phyloP scores from a whole-genome alignment of 2,329 filamentous ascomycete genomes.

The Fusarium stilboides region DNA sequence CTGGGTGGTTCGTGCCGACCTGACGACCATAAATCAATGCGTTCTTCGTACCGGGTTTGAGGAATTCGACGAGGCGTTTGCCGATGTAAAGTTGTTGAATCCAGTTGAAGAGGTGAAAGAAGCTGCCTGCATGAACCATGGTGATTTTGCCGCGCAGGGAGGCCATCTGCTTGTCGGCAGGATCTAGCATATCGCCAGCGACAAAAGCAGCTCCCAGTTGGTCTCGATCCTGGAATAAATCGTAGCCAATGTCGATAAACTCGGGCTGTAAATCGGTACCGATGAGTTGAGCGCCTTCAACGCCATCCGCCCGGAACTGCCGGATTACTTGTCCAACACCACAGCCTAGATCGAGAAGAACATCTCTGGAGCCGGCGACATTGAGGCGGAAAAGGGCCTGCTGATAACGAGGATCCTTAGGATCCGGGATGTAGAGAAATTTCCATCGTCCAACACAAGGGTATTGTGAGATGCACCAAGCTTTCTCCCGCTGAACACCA shows the following conservation, averaged over 20 bases:
- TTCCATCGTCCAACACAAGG: slow-evolving; percentile 66
- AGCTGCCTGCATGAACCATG: slow-evolving; percentile 65
- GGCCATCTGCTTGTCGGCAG: slow-evolving; percentile 55
- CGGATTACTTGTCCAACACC: slow-evolving; percentile 66
- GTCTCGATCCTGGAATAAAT: slow-evolving; percentile 73
- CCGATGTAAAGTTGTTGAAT: slow-evolving; percentile 63
- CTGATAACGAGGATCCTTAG: slow-evolving; percentile 60
- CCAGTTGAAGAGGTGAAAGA: slow-evolving; percentile 67
- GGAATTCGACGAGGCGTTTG: slow-evolving; percentile 61
- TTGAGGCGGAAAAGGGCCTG: slow-evolving; percentile 60
- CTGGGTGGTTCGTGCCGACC: slow-evolving; percentile 57
- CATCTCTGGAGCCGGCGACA: slow-evolving; percentile 56
- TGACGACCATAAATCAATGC: slow-evolving; percentile 68
- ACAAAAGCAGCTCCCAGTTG: slow-evolving; percentile 65
- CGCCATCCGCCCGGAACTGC: slow-evolving; percentile 66
- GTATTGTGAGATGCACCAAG: slow-evolving; percentile 62
- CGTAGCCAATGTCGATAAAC: slow-evolving; percentile 73
- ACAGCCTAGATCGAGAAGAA: slow-evolving; percentile 66
- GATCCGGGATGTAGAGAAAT: slow-evolving; percentile 62
- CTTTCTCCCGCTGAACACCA: slow-evolving; percentile 59
- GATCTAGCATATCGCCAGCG: slow-evolving; percentile 65
- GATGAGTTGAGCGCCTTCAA: slow-evolving; percentile 63
- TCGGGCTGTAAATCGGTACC: slow-evolving; percentile 64
- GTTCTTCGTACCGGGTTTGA: slow-evolving; percentile 61
- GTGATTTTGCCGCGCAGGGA: slow-evolving; percentile 59